Conservation (phyloP, 345 rosid genomes). For the Euclidium syriacum region DNA sequence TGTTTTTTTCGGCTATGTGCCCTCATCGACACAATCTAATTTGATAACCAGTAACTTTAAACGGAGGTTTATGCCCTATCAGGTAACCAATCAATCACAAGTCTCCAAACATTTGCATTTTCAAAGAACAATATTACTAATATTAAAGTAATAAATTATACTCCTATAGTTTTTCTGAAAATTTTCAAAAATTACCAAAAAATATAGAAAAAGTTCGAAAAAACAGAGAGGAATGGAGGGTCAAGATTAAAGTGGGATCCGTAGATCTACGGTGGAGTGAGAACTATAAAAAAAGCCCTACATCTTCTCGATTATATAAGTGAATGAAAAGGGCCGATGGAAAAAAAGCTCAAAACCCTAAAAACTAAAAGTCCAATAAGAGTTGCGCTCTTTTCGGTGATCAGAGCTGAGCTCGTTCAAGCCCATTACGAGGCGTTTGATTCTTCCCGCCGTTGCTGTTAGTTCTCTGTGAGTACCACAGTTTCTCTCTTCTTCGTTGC, state of each 20-base stretch:
- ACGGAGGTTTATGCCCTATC: too few relatives aligned
- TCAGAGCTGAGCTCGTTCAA: not conserved
- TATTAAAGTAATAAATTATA: too few relatives aligned
- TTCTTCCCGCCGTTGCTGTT: slow-evolving; percentile 22
- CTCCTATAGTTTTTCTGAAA: too few relatives aligned
- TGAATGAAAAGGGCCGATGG: slow-evolving; percentile 18
- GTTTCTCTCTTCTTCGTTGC: not conserved
- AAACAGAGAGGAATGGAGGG: not conserved
- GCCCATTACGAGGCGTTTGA: slow-evolving; percentile 27
- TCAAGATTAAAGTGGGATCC: slow-evolving; percentile 3
- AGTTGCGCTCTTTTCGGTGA: not conserved
- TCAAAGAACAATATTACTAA: too few relatives aligned
- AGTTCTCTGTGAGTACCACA: slow-evolving; percentile 3
- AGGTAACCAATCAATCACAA: too few relatives aligned
- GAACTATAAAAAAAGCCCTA: not conserved
- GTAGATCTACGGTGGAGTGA: slow-evolving; percentile 15
- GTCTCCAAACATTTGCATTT: too few relatives aligned
- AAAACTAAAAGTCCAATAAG: slow-evolving; percentile 16
- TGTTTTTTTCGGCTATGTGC: not conserved
- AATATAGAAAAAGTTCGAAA: too few relatives aligned
- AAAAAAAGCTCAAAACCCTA: slow-evolving; percentile 32
- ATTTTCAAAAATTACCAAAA: too few relatives aligned
- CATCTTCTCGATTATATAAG: not conserved
- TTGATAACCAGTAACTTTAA: too few relatives aligned
- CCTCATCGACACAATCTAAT: not conserved